Percentiles rank a stretch among this genome's conserved stretches.
Conservation (phyloP, 2,329 filamentous ascomycete genomes). For the Apiospora saccharicola region DNA sequence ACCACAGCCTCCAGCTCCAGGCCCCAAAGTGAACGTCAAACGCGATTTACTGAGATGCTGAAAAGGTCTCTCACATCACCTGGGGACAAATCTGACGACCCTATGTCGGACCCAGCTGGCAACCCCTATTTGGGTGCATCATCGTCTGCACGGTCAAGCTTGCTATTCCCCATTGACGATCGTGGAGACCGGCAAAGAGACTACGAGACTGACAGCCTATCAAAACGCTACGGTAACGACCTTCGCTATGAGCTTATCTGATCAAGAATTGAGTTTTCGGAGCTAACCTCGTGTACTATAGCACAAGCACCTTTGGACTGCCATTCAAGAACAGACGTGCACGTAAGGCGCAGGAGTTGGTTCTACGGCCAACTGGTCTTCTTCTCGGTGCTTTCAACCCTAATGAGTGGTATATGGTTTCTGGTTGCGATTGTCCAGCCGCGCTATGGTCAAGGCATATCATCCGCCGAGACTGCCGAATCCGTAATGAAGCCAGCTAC, state of each 20-base stretch:
- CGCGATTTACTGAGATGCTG: constrained; percentile 35
- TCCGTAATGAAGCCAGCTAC: constrained; percentile 65
- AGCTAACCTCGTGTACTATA: constrained; percentile 28
- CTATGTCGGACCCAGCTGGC: constrained; percentile 25
- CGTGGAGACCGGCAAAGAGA: constrained; percentile 30
- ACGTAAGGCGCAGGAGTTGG: constrained; percentile 50
- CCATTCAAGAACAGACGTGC: constrained; percentile 39
- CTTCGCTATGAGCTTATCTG: not conserved
- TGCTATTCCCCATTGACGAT: constrained; percentile 25
- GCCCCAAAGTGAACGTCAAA: constrained; percentile 27
- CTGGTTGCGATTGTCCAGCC: constrained; percentile 68
- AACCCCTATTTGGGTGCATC: constrained; percentile 27
- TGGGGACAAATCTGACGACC: constrained; percentile 28
- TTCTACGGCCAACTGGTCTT: constrained; percentile 55
- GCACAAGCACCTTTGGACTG: constrained; percentile 39
- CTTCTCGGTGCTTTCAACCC: constrained; percentile 68
- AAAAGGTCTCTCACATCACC: constrained; percentile 32
- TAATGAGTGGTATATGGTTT: constrained; percentile 72
- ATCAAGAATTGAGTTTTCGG: not conserved
- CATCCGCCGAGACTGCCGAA: constrained; percentile 50
- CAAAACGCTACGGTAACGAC: constrained; percentile 34
- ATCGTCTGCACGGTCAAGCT: constrained; percentile 27
- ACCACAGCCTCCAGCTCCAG: not conserved
- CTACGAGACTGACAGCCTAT: constrained; percentile 32
- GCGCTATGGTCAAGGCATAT: constrained; percentile 66